Base-by-base conservation (phyloP, 768 basidiomycete genomes). In the Tulasnella sp. region DNA sequence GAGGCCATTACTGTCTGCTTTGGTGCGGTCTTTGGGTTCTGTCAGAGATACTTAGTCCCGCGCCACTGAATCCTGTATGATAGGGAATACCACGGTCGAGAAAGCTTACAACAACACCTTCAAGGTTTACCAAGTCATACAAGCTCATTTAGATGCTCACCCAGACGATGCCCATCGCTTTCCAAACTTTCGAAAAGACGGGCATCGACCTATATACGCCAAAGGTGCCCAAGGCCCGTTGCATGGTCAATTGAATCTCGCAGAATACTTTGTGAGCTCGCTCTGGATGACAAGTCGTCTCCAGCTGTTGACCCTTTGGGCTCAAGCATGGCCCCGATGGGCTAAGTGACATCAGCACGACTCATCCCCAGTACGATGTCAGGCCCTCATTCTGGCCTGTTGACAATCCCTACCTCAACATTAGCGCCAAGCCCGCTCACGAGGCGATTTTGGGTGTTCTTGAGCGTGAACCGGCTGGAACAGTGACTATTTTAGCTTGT, bases 291-390 rank as follows among this genome's bases (percentile, higher is more conserved):
- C 11, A 25, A 40, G 67, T 4, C 19, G 31, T 37, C 25, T 75
- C 69, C 17, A 25, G 11, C 3, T 17, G 73, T 15, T 52, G 29
- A 54, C 54, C 3, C 36, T 3, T 19, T 19, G 36, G 40, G 14
- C 42, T 25, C 11, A 74, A 82, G 81, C 82, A 83, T 71, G 82
- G 83, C 12, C 79, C 79, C 2, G 81, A 81, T 36, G 79, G 81
- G 38, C 68, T 81, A 9, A 78, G 77, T 15, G 76, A 79, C 70
- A 81, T 81, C 45, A 67, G 77, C 0, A 77, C 76, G 0, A 79
- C 81, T 1, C 80, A 82, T 67, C 80, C 80, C 0, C 79, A 83
- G 8, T 77, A 80, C 19, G 77, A 72, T 39, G 75, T 79, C 7
- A 54, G 76, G 39, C 76, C 64, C 14, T 25, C 73, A 3, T 34